A percentile compares a stretch with the other conserved stretches of the same genome.
phyloP scores from a whole-genome alignment of 2,329 filamentous ascomycete genomes.

The Cercospora sp. region DNA sequence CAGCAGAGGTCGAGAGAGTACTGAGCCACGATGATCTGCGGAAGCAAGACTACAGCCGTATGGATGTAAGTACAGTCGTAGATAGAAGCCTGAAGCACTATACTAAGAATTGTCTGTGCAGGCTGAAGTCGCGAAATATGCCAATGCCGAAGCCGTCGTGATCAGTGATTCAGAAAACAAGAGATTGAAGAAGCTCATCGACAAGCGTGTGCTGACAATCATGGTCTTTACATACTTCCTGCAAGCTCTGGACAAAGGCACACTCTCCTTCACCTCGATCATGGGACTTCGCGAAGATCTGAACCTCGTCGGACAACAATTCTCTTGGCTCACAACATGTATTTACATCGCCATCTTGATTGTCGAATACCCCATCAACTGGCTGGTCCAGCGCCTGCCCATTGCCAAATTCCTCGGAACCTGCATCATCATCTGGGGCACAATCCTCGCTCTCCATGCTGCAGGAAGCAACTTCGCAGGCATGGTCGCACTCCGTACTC shows the following conservation, averaged over 20 bases:
- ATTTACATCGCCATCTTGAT: constrained; percentile 71
- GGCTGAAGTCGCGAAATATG: constrained; percentile 69
- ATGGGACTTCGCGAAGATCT: constrained; percentile 58
- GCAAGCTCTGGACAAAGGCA: constrained; percentile 68
- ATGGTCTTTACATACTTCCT: constrained; percentile 76
- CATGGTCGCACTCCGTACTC: constrained; percentile 61
- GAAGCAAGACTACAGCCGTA: constrained; percentile 57
- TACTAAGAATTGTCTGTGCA: neutral
- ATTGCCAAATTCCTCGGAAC: constrained; percentile 62
- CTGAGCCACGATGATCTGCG: constrained; percentile 48
- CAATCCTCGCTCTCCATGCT: constrained; percentile 61
- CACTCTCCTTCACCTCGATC: constrained; percentile 62
- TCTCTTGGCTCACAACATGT: constrained; percentile 70
- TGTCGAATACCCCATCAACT: constrained; percentile 71
- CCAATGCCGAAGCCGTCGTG: constrained; percentile 55
- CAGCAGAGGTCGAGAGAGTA: constrained; percentile 51
- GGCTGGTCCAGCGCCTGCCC: constrained; percentile 61
- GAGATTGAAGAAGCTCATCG: constrained; percentile 64
- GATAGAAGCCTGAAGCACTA: neutral
- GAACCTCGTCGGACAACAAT: constrained; percentile 53
- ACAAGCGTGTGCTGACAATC: constrained; percentile 65
- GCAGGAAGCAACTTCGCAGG: constrained; percentile 61
- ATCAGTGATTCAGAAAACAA: constrained; percentile 62
- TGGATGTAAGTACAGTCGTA: constrained; percentile 50
- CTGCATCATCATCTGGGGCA: constrained; percentile 66